phyloP scores from a whole-genome alignment of 2,329 filamentous ascomycete species.

The Alternaria sp. region DNA sequence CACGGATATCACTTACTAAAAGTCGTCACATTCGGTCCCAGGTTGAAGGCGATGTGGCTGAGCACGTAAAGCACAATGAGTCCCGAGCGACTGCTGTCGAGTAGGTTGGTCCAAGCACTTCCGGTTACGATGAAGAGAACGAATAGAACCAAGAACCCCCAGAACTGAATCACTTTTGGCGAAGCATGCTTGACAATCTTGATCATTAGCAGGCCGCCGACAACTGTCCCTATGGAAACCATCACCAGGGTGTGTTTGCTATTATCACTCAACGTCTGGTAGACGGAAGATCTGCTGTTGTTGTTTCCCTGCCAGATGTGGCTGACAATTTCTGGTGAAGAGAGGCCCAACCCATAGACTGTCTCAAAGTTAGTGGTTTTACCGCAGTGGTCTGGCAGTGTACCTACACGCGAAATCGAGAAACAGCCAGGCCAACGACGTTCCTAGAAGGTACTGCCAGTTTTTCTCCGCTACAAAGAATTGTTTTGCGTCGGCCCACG shows the following conservation, averaged over 20 bases:
- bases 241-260: slow-evolving; percentile 43
- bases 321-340: slow-evolving; percentile 44
- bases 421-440: slow-evolving; percentile 45
- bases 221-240: slow-evolving; percentile 42
- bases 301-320: slow-evolving; percentile 38
- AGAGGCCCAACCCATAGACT: slow-evolving; percentile 45
- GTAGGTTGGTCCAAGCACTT: slow-evolving; percentile 37
- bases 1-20: slow-evolving; percentile 25
- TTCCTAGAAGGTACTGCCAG: slow-evolving; percentile 48
- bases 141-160: slow-evolving; percentile 41
- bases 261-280: slow-evolving; percentile 33
- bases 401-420: slow-evolving; percentile 44
- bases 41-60: slow-evolving; percentile 45
- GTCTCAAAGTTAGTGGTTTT: neutral
- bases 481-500: slow-evolving; percentile 38
- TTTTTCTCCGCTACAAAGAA: slow-evolving; percentile 47
- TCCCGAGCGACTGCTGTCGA: slow-evolving; percentile 31
- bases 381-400: neutral
- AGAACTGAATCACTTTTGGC: slow-evolving; percentile 43
- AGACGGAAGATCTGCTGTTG: slow-evolving; percentile 24
- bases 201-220: slow-evolving; percentile 42
- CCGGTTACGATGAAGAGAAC: slow-evolving; percentile 44
- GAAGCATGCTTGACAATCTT: slow-evolving; percentile 43
- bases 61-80: slow-evolving; percentile 43
- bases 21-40: slow-evolving; percentile 46